phyloP scores from a whole-genome alignment of 2,329 filamentous ascomycete genomes.

The Blumeria hordei region DNA sequence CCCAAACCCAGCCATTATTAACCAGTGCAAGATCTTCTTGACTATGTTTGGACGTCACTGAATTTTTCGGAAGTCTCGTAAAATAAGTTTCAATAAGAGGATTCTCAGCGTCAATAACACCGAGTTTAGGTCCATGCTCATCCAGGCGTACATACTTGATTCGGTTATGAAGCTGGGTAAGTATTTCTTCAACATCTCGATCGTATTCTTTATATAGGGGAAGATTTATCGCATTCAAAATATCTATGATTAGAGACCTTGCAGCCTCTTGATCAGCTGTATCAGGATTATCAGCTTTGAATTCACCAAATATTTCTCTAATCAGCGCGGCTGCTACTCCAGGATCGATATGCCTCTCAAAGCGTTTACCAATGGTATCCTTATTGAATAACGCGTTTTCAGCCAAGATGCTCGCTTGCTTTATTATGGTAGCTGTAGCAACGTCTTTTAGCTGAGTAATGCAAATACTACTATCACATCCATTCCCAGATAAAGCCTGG shows the following conservation, averaged over 20 bases:
- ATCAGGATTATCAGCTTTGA: constrained; percentile 25
- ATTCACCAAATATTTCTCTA: constrained; percentile 43
- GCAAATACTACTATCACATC: constrained; percentile 22
- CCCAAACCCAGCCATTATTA: constrained; percentile 99
- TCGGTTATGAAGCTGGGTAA: constrained; percentile 80
- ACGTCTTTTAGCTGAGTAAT: constrained; percentile 26
- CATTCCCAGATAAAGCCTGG: constrained; percentile 28
- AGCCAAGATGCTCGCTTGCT: constrained; percentile 30
- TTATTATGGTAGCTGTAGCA: constrained; percentile 27
- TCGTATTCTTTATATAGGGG: constrained; percentile 87
- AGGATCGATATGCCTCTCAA: constrained; percentile 47
- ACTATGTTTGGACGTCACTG: constrained; percentile 51
- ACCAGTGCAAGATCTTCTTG: constrained; percentile 57
- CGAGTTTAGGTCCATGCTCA: constrained; percentile 67
- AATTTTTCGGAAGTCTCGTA: constrained; percentile 61
- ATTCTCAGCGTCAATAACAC: constrained; percentile 48
- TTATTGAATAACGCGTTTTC: constrained; percentile 45
- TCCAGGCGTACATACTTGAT: constrained; percentile 92
- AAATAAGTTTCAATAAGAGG: constrained; percentile 90
- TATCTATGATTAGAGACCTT: constrained; percentile 28
- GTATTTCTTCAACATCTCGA: constrained; percentile 52
- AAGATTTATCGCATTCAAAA: constrained; percentile 69
- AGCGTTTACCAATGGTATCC: constrained; percentile 59
- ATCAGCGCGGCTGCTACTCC: constrained; percentile 43
- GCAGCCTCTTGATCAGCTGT: constrained; percentile 26